Percentiles rank a stretch among this genome's conserved stretches.
Evolutionary conservation across 805 yeast genomes (phyloP).

Genomic region (Cyberlindnera meyerae): DNA sequence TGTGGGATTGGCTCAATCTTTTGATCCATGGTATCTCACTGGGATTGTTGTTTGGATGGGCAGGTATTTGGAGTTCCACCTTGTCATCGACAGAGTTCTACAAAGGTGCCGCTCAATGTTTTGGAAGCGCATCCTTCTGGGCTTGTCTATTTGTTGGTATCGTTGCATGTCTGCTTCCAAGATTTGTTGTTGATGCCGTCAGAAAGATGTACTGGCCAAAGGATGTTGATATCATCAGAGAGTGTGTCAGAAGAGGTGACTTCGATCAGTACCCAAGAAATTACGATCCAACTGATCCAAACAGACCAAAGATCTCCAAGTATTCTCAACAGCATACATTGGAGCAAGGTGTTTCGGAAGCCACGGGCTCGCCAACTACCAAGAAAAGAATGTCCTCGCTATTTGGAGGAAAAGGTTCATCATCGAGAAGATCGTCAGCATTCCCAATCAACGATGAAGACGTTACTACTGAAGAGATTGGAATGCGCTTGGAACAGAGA

Average conservation of each 20-base stretch:
- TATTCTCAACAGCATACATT: conserved; percentile 33
- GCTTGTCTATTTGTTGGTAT: conserved; percentile 62
- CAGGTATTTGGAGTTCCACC: conserved; percentile 71
- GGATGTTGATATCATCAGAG: conserved; percentile 71
- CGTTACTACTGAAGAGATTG: conserved; percentile 36
- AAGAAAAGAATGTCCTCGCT: conserved; percentile 33
- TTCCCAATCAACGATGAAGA: conserved; percentile 25
- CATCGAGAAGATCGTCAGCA: conserved; percentile 20
- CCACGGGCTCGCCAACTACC: conserved; percentile 12
- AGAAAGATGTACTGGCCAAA: conserved; percentile 51
- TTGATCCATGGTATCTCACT: conserved; percentile 54
- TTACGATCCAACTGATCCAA: conserved; percentile 80
- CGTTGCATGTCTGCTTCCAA: conserved; percentile 58
- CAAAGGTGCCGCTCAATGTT: conserved; percentile 59
- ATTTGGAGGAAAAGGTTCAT: conserved; percentile 30
- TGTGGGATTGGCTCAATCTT: conserved; percentile 77
- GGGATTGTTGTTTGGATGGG: conserved; percentile 64
- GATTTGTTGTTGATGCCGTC: conserved; percentile 55
- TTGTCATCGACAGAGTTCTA: conserved; percentile 53
- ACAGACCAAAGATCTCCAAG: conserved; percentile 48
- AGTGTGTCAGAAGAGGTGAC: conserved; percentile 62
- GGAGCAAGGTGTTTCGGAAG: conserved; percentile 19
- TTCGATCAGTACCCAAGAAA: conserved; percentile 59
- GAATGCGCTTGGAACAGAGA: conserved; percentile 26
- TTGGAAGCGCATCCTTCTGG: conserved; percentile 63